Evolutionary conservation across 345 rosid genomes (phyloP).

Genomic region (Linum lewisii): DNA sequence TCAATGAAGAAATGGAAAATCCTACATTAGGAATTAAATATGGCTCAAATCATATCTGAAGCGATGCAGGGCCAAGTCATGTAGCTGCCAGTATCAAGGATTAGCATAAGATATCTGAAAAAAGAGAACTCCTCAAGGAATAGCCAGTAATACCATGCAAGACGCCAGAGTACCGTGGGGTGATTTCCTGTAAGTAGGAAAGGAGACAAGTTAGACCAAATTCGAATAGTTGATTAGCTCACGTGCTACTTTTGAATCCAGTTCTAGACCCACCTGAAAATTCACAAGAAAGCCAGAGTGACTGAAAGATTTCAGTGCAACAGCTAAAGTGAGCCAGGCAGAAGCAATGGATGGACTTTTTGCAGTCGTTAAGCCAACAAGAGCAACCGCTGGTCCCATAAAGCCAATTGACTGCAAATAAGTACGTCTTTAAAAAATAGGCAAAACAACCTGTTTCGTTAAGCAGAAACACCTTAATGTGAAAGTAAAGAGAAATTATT

Average conservation of each 20-base stretch:
- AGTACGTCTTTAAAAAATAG: neutral
- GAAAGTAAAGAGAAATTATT: no score
- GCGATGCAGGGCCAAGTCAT: neutral
- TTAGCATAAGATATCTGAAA: neutral
- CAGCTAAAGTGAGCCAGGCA: constrained; percentile 89
- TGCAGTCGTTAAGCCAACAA: constrained; percentile 70
- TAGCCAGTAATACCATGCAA: constrained; percentile 48
- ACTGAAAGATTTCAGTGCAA: constrained; percentile 87
- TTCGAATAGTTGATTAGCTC: neutral
- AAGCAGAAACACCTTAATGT: no score
- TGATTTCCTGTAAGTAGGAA: constrained; percentile 58
- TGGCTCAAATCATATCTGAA: neutral
- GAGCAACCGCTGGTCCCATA: constrained; percentile 70
- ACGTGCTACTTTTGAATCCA: neutral
- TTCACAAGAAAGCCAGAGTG: constrained; percentile 94
- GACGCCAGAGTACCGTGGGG: constrained; percentile 86
- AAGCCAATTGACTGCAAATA: constrained; percentile 80
- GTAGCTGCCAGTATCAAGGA: neutral
- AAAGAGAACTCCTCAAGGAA: neutral
- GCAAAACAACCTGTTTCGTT: no score
- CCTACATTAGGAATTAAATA: neutral
- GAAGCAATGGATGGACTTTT: constrained; percentile 62
- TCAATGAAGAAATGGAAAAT: neutral
- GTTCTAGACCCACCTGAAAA: constrained; percentile 56
- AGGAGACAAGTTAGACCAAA: constrained; percentile 18